Evolutionary conservation across 805 yeast genomes (phyloP), one percentile per base, ranked within the genome.

Genomic region (Nakazawaea populi): DNA sequence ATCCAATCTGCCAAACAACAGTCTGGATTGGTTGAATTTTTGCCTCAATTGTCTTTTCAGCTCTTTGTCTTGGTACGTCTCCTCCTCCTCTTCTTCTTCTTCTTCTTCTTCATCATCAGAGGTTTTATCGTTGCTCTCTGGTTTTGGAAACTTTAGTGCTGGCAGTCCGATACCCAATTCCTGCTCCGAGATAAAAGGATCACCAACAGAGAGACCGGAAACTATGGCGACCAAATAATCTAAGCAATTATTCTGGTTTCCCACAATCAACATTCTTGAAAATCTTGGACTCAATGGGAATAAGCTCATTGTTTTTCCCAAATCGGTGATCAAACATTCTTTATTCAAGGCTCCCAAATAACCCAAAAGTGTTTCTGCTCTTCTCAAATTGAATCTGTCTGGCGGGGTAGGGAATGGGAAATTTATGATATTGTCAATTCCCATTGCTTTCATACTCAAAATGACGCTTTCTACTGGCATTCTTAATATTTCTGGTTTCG

Each of bases 391-490:
- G 0, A 46, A 44, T 49, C 85, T 69, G 47, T 84, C 87, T 0
- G 98, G 97, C 2, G 96, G 88, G 0, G 98, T 91, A 4, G 98
- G 96, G 69, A 94, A 94, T 36, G 99, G 99, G 72, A 94, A 94
- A 60, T 94, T 92, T 27, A 82, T 71, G 37, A 94, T 85, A 48
- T 87, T 87, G 63, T 88, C 94, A 54, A 94, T 91, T 2, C 97
- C 97, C 96, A 94, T 94, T 56, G 92, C 81, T 67, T 94, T 94
- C 99, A 94, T 94, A 45, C 87, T 87, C 58, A 94, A 69, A 0
- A 94, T 96, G n/a, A 94, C 86, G 64, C 96, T 90, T 64, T 94
- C 99, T 36, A 90, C 89, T 0, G 99, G 98, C 95, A 89, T 91
- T 56, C 98, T 74, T 52, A 88, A 70, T 44, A 94, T 91, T 65